Base-by-base conservation (phyloP, 306 rosid genomes). In the Trifolium pratense region DNA sequence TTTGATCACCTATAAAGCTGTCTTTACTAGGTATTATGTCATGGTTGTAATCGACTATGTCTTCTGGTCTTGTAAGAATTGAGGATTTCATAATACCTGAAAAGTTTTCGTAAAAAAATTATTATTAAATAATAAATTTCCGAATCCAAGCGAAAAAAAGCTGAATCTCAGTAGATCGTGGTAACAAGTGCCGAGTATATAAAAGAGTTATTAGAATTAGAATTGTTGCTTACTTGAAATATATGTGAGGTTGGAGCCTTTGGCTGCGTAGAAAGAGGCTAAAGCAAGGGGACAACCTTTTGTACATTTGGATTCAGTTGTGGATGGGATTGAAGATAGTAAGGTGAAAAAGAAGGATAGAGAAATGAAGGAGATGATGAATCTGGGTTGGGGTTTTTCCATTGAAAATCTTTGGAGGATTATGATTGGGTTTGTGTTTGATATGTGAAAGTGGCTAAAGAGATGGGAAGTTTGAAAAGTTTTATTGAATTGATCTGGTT, bases 271-370 rank as follows among this genome's bases (percentile, higher is more conserved):
- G 76, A 86, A 91, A 7, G 96, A 90, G 16, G 74, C 99, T 31
- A 86, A 75, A 71, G 97, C 99, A 17, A 55, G 45, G 0, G 43
- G 26, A 46, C 99, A 95, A 8, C 75, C 70, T 39, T 39, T 10
- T 18, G 70, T 71, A 71, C 99, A 95, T 29, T 64, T 65, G 3
- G 99, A 79, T 76, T 86, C 75, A 9, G 82, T 84, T 10, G 7
- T 48, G 21, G 15, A 59, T 51, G 78, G 60, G 3, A 69, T 57
- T 7, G 84, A 77, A 21, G 65, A 3, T 3, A 80, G 29, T n/a
- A 66, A 17, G 32, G 76, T 7, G 36, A 80, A 18, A 43, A 49
- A 31, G 29, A 23, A 84, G 13, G 7, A 15, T 14, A 43, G 16
- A 13, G 49, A 43, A 43, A 81, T 1, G 42, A 46, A 55, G 20